Evolutionary conservation across 2,329 filamentous ascomycete species (phyloP).

Genomic region (Fusarium xyrophilum): DNA sequence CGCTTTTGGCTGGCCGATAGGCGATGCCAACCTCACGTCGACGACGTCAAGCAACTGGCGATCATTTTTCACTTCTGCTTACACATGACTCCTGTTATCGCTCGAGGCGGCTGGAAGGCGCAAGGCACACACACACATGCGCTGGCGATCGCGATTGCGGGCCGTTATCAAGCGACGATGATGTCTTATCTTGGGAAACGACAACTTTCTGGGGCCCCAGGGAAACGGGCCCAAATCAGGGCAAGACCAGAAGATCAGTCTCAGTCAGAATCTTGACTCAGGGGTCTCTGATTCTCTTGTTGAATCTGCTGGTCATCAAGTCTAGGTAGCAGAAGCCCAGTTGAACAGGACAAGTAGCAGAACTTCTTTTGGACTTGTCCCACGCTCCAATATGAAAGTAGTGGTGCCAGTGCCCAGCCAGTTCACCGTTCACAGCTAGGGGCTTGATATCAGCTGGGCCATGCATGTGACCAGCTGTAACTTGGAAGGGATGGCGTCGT

Average conservation of each 20-base stretch:
- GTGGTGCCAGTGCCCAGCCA: background rate
- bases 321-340: constrained; percentile 7
- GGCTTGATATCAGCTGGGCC: constrained; percentile 9
- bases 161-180: constrained; percentile 14
- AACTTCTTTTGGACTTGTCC: background rate
- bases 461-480: constrained; percentile 30
- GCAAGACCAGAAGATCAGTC: constrained; percentile 6
- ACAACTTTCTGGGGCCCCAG: constrained; percentile 27
- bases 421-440: background rate
- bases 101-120: constrained; percentile 7
- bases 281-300: background rate
- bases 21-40: constrained; percentile 10
- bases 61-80: constrained; percentile 7
- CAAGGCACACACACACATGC: background rate
- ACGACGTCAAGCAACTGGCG: constrained; percentile 29
- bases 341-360: background rate
- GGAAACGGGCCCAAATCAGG: constrained; percentile 15
- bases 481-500: constrained; percentile 13
- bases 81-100: constrained; percentile 10
- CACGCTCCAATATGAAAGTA: background rate
- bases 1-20: constrained; percentile 30
- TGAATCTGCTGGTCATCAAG: constrained; percentile 1
- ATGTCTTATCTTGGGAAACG: constrained; percentile 24
- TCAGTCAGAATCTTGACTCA: constrained; percentile 18
- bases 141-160: constrained; percentile 17